Base-by-base conservation (phyloP, 179 eudicot species). In the Corrigiola litoralis region DNA sequence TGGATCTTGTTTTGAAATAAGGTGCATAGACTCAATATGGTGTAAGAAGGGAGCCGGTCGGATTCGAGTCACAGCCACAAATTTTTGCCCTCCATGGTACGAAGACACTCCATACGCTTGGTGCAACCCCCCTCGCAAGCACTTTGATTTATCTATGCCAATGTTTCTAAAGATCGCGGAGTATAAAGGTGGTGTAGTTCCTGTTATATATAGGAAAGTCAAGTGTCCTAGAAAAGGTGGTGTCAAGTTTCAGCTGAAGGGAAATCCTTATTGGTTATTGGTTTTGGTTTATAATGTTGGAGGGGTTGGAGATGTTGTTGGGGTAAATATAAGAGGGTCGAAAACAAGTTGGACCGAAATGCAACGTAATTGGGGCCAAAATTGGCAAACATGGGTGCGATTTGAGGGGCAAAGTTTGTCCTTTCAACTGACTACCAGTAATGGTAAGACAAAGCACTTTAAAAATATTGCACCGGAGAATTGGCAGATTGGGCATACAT, bases 111-210 rank as follows among this genome's bases (percentile, higher is more conserved):
- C 66, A 0, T 4, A 59, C 5, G 67, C 70, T 3, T 69, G 82
- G 85, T 78, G 82, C 38, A 73, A 81, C 45, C 72, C 85, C 1
- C 82, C 82, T 0, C 63, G 66, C 18, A 81, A 81, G 50, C 85
- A 81, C 71, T 78, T 81, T 5, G 85, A 81, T 32, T 49, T 81
- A 6, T 55, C 85, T 0, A 41, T 75, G 76, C 64, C 69, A 1
- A 76, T 76, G 81, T 76, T 76, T 50, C 37, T 76, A 0, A 67
- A 67, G 41, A 65, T 81, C 1, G 79, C 80, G 0, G 49, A 69
- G 9, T 58, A 70, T 34, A 51, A 52, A 44, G 82, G 76, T 13
- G 85, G 85, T 1, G 36, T 81, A 10, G 70, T 81, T 6, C 85
- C 80, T 0, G 76, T 81, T 0, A 9, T 14, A 4, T 78, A 51